A percentile compares a stretch with the other conserved stretches of the same genome.
Evolutionary conservation across 2,329 filamentous ascomycete genomes (phyloP).

Genomic region (Thelonectria discophora): DNA sequence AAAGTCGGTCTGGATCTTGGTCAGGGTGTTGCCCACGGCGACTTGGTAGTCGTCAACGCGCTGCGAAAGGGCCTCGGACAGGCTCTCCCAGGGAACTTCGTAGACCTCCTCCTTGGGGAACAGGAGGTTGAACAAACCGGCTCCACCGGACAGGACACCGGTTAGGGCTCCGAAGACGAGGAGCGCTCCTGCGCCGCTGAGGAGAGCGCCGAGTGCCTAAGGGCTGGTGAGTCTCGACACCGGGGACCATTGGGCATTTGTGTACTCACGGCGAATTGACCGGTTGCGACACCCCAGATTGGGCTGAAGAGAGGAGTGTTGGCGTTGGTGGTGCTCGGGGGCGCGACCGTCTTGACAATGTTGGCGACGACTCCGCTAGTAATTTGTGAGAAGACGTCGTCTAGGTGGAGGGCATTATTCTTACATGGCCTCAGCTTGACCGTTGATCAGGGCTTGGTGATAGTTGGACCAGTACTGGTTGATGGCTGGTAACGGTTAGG

Average conservation of each 20-base stretch:
- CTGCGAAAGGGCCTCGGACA: background rate
- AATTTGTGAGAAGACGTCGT: background rate
- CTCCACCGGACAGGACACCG: background rate
- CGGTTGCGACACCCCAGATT: background rate
- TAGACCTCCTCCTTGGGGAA: background rate
- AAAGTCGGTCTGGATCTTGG: background rate
- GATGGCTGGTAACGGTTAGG: background rate
- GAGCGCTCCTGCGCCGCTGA: background rate
- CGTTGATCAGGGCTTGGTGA: background rate
- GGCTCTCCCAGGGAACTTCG: background rate
- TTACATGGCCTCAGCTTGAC: background rate
- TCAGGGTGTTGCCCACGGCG: background rate
- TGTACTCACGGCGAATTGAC: background rate
- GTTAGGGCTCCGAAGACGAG: background rate
- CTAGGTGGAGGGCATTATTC: background rate
- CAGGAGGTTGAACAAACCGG: background rate
- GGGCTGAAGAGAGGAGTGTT: constrained; percentile 1
- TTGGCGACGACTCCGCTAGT: background rate
- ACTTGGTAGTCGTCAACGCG: background rate
- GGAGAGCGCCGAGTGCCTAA: background rate
- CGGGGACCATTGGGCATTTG: background rate
- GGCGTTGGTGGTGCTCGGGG: background rate
- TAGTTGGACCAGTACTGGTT: constrained; percentile 5
- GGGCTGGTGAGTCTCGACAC: background rate
- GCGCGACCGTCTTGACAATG: background rate